Evolutionary conservation across 2,329 filamentous ascomycete species (phyloP).

Genomic region (Trichoderma sp.): DNA sequence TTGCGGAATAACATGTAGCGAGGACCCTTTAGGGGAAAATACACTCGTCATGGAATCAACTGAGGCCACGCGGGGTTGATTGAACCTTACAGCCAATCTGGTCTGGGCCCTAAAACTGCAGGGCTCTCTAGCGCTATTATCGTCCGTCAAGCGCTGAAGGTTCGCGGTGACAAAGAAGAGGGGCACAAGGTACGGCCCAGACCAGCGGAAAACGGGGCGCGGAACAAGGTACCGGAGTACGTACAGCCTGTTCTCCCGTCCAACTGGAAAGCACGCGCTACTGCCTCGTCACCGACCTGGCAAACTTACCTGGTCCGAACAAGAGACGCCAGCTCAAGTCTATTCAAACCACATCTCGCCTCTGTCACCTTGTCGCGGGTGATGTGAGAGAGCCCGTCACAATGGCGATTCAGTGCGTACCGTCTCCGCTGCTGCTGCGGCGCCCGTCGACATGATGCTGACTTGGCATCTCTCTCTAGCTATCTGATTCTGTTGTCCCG

Average conservation of each 20-base stretch:
- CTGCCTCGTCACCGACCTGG: conserved; percentile 29
- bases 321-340: conserved; percentile 9
- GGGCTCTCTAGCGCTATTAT: neutral
- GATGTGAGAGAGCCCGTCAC: conserved; percentile 27
- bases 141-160: neutral
- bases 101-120: neutral
- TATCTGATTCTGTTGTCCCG: conserved; percentile 96
- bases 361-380: conserved; percentile 20
- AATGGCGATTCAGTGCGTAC: conserved; percentile 47
- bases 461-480: conserved; percentile 47
- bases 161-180: neutral
- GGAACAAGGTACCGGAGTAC: neutral
- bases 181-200: neutral
- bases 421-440: conserved; percentile 30
- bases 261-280: conserved; percentile 4
- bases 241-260: neutral
- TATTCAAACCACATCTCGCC: conserved; percentile 4
- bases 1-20: neutral
- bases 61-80: conserved; percentile 4
- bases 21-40: neutral
- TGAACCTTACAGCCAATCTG: neutral
- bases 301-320: conserved; percentile 21
- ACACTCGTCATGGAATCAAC: neutral
- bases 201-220: neutral
- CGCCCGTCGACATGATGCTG: neutral